Conservation (phyloP, 345 rosid species). For the Lepidium didymum region DNA sequence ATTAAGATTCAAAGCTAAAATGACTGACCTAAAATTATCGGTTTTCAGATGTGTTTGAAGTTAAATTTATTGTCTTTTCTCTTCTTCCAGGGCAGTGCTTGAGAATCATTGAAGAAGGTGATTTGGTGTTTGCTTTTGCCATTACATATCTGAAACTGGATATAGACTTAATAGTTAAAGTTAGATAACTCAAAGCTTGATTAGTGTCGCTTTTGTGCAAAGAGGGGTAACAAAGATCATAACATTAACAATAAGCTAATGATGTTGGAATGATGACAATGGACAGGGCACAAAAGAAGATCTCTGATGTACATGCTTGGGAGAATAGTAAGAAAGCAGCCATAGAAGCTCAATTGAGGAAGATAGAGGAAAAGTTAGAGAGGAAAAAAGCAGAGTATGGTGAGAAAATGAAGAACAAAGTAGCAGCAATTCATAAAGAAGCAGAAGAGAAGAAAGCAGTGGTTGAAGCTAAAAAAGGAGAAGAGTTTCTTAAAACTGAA, state of each 20-base stretch:
- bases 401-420: slow-evolving; percentile 76
- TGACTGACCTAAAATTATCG: slow-evolving; percentile 19
- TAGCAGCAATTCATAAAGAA: slow-evolving; percentile 61
- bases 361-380: slow-evolving; percentile 75
- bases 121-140: background rate
- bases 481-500: slow-evolving; percentile 78
- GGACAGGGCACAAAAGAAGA: slow-evolving; percentile 78
- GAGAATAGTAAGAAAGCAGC: slow-evolving; percentile 84
- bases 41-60: slow-evolving; percentile 6
- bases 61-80: background rate
- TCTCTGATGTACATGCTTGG: slow-evolving; percentile 63
- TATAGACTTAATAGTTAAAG: background rate
- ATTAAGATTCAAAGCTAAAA: background rate
- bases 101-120: slow-evolving; percentile 28
- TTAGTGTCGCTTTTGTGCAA: background rate
- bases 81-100: slow-evolving; percentile 20
- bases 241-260: background rate
- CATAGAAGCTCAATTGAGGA: slow-evolving; percentile 62
- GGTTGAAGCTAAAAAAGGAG: slow-evolving; percentile 69
- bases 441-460: slow-evolving; percentile 87
- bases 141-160: background rate
- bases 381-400: slow-evolving; percentile 75
- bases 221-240: slow-evolving; percentile 6
- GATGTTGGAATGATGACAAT: background rate
- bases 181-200: background rate